phyloP scores from a whole-genome alignment of 2,329 filamentous ascomycete genomes.

The Botrytis sinoallii region DNA sequence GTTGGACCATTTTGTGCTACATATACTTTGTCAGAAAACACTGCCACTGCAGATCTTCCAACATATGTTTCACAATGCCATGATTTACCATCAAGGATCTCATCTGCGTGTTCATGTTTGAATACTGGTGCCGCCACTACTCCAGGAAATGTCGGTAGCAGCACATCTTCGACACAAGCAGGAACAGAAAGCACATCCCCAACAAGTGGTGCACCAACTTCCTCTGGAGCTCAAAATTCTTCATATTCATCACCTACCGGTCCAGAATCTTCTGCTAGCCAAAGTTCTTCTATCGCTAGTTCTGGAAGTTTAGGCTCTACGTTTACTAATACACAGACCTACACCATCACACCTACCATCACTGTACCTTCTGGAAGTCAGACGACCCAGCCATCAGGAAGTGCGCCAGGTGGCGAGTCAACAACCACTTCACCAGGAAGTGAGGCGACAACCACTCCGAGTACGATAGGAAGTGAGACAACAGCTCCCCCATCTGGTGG shows the following conservation, averaged over 20 bases:
- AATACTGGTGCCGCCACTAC: constrained; percentile 9
- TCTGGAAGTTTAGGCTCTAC: neutral
- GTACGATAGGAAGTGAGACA: neutral
- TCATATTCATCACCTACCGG: constrained; percentile 2
- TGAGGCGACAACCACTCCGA: neutral
- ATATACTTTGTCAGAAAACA: constrained; percentile 28
- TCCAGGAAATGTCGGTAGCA: constrained; percentile 2
- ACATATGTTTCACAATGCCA: constrained; percentile 29
- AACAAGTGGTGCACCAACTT: neutral
- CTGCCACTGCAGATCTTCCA: constrained; percentile 28
- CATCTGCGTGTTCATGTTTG: constrained; percentile 32
- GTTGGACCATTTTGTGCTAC: constrained; percentile 30
- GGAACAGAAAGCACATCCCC: neutral
- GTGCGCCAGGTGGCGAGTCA: neutral
- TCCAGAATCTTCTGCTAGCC: constrained; percentile 13
- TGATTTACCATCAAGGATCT: constrained; percentile 26
- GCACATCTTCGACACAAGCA: neutral
- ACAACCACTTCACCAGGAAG: neutral
- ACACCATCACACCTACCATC: constrained; percentile 5
- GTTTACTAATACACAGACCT: neutral
- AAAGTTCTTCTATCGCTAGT: neutral
- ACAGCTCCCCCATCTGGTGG: neutral
- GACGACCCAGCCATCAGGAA: neutral
- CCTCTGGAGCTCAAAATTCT: constrained; percentile 1
- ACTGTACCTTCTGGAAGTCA: neutral